Percentiles rank a stretch among this genome's conserved stretches.
phyloP scores from a whole-genome alignment of 257 asterid genomes.

The Primulina eburnea region DNA sequence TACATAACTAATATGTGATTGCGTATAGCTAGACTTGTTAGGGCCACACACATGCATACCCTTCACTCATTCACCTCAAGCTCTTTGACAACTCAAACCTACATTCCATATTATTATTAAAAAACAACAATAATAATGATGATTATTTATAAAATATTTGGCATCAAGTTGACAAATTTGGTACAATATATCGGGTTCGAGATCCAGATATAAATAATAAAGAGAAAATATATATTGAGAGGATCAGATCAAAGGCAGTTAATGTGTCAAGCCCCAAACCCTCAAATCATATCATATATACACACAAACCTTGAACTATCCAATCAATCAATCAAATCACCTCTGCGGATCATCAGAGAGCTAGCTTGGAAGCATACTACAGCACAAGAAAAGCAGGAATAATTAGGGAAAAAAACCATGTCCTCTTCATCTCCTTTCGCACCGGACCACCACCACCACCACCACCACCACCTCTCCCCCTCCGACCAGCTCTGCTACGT shows the following conservation, averaged over 20 bases:
- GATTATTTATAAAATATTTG: no score
- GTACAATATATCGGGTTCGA: no score
- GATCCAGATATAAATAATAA: no score
- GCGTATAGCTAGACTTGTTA: not conserved
- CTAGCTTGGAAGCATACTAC: not conserved
- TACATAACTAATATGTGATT: no score
- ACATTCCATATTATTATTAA: no score
- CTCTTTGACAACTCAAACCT: not conserved
- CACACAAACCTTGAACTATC: not conserved
- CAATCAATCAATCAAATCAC: not conserved
- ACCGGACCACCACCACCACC: conserved; percentile 37
- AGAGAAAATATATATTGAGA: no score
- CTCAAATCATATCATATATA: not conserved
- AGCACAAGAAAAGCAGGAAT: not conserved
- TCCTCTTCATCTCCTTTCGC: not conserved
- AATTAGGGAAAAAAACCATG: not conserved
- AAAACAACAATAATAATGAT: no score
- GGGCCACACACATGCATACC: not conserved
- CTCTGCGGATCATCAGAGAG: not conserved
- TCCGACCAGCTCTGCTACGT: conserved; percentile 95
- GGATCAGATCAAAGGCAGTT: not conserved
- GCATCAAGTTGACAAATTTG: no score
- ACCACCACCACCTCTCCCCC: conserved; percentile 54
- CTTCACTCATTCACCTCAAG: not conserved
- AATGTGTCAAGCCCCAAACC: not conserved